Percentiles rank a stretch among this genome's conserved stretches.
Conservation (phyloP, 352 stramenopile species). For the Pythium plurisporium region DNA sequence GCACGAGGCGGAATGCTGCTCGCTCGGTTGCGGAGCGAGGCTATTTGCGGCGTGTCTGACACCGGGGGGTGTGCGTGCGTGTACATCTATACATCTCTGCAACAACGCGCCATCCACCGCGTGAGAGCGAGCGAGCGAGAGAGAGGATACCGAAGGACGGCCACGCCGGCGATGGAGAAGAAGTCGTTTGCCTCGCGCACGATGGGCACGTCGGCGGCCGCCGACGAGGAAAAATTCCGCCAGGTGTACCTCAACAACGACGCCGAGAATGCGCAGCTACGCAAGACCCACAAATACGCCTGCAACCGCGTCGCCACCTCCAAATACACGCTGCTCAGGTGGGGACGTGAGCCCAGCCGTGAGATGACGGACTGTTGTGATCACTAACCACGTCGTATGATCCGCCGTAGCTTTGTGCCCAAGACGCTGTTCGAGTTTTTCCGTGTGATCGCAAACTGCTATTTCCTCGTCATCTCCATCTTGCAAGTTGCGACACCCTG, state of each 20-base stretch:
- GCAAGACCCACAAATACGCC: constrained; percentile 34
- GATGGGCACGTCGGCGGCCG: constrained; percentile 1
- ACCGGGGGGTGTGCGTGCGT: not conserved
- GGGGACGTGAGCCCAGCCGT: too few species aligned
- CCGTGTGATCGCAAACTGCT: constrained; percentile 91
- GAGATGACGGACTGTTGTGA: too few species aligned
- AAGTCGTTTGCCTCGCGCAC: not conserved
- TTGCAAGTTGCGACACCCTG: constrained; percentile 86
- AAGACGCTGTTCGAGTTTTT: constrained; percentile 94
- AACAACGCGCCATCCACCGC: not conserved
- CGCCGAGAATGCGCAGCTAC: constrained; percentile 50
- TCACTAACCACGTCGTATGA: not conserved
- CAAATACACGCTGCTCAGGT: constrained; percentile 91
- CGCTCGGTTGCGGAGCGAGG: too few species aligned
- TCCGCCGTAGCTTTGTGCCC: constrained; percentile 83
- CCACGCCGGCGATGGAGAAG: too few species aligned
- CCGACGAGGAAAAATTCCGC: constrained; percentile 34
- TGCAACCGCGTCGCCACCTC: constrained; percentile 83
- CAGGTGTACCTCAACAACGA: constrained; percentile 58
- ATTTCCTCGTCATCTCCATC: constrained; percentile 93
- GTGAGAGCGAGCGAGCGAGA: too few species aligned
- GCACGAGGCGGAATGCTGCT: too few species aligned
- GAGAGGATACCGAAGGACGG: too few species aligned
- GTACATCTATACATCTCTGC: too few species aligned
- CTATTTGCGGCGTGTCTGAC: constrained; percentile 11